Base-by-base conservation (phyloP, 2,329 filamentous ascomycete genomes). In the Curvularia sp. region DNA sequence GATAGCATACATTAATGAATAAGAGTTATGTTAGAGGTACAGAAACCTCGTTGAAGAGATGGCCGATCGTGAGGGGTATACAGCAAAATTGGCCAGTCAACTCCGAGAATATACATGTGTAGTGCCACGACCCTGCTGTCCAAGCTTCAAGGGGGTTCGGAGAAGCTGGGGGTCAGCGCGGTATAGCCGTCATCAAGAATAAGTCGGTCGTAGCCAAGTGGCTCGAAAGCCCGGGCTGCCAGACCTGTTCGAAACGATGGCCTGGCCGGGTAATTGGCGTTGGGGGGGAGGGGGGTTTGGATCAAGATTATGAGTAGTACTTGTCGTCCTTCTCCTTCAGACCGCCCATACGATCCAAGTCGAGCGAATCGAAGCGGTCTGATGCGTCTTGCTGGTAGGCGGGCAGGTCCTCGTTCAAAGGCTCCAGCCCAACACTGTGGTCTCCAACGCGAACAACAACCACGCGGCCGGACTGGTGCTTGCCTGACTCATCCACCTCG, bases 391-490 rank as follows among this genome's bases (percentile, higher is more conserved):
- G 90, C 80, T 96, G 89, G 76, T 98, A 98, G 15, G 93, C 91
- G 8, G 95, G 94, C 43, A 97, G 85, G 47, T 93, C 89, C 59
- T 91, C 88, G 57, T 83, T 77, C 66, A 96, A 86, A 53, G 93
- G 94, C 80, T 97, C 94, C 63, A 98, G 85, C 49, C 94, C 95
- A 64, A 98, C 88, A 47, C 91, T 89, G 61, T 87, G 89, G 66
- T 98, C 95, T 62, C 93, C 93, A 50, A 98, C 92, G 51, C 92
- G 87, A 55, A 99, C 94, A 34, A 98, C 87, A 21, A 99, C 90
- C 50, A 98, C 93, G 30, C 93, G 88, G 32, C 94, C 94, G 66
- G 89, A 92, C 81, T 90, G 90, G 69, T 85, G 85, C 78, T 88
- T 92, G 68, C 94, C 94, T 53, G 80, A 73, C 49, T 92, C 91